A percentile compares a stretch with the other conserved stretches of the same genome.
These are phyloP conservation scores for Eutrema japonicum DNA, from an alignment of 345 rosid genomes.

Conservation along the genomic window DNA sequence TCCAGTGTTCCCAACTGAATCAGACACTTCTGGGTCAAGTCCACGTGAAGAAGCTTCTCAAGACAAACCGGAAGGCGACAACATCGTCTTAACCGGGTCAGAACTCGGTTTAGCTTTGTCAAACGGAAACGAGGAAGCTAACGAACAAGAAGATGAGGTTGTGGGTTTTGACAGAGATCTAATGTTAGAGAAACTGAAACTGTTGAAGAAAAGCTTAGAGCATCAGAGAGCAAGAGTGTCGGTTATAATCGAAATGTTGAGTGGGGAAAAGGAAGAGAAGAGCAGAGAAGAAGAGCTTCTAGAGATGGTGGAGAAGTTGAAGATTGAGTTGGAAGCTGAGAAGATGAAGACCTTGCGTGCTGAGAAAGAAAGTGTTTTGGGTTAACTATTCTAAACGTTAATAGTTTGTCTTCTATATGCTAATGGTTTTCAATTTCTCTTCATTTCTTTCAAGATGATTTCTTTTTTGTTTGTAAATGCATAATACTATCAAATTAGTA, in stretches of 20 bases:
- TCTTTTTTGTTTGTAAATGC: too few relatives aligned
- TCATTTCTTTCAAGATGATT: too few relatives aligned
- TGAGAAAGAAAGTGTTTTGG: constrained; percentile 35
- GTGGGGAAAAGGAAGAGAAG: constrained; percentile 59
- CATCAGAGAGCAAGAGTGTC: constrained; percentile 61
- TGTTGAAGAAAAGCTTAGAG: constrained; percentile 67
- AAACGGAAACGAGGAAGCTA: constrained; percentile 26
- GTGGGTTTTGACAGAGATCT: constrained; percentile 37
- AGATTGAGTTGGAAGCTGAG: constrained; percentile 51
- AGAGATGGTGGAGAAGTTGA: constrained; percentile 53
- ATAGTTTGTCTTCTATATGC: background rate
- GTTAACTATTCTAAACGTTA: constrained; percentile 15
- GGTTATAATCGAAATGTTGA: constrained; percentile 54
- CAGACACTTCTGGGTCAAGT: constrained; percentile 35
- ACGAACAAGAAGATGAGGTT: constrained; percentile 28
- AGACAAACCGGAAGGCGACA: constrained; percentile 19
- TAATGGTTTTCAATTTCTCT: too few relatives aligned
- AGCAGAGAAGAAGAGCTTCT: constrained; percentile 57
- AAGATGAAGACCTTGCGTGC: constrained; percentile 39
- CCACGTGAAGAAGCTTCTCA: constrained; percentile 21
- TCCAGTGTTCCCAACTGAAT: constrained; percentile 68
- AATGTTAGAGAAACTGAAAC: constrained; percentile 53
- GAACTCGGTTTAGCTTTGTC: constrained; percentile 24
- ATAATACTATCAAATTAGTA: too few relatives aligned
- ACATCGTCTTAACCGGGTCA: background rate